Base-by-base conservation (phyloP, 345 rosid genomes). In the Brassica rapa region DNA sequence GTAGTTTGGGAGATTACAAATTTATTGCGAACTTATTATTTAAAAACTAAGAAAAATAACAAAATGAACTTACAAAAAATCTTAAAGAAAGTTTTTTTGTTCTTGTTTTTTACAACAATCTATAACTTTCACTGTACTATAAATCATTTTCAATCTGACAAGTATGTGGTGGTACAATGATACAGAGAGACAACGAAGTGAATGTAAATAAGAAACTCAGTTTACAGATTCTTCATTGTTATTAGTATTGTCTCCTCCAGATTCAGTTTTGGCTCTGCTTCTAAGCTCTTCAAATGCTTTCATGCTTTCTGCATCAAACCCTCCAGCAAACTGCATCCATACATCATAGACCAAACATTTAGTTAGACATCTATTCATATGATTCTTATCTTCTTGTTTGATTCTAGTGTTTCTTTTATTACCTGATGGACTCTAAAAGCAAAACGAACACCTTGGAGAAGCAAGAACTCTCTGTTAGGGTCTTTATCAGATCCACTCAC, bases 341-440 rank as follows among this genome's bases (percentile, higher is more conserved):
- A 12, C 66, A 63, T 10, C 37, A 68, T 27, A 51, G 29, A 56
- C n/a, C 32, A 76, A 30, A 61, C 74, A 73, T 33, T 46, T 68
- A 37, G 11, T 46, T 67, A 39, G 12, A 39, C 9, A 39, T 9
- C 46, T 39, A 9, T 39, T 2, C 12, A 39, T 39, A 9, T 39
- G 46, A 39, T 25, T 16, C 62, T 19, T 60, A 62, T 33, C 30
- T 21, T 11, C 39, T 64, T 16, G 60, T 6, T 9, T 6, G 25
- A 16, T 16, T 7, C 4, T 29, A 61, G 62, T 37, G 39, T 59
- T 56, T 3, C 11, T 55, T 12, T 49, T 19, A 1, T 61, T 86
- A 93, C 99, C 96, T 95, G 97, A 81, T 95, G 99, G 73, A 91
- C 96, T 77, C 96, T 97, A 83, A 95, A 95, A 8, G 98, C 99